Evolutionary conservation across 352 stramenopile species (phyloP).

Genomic region (Phytophthora litchii): DNA sequence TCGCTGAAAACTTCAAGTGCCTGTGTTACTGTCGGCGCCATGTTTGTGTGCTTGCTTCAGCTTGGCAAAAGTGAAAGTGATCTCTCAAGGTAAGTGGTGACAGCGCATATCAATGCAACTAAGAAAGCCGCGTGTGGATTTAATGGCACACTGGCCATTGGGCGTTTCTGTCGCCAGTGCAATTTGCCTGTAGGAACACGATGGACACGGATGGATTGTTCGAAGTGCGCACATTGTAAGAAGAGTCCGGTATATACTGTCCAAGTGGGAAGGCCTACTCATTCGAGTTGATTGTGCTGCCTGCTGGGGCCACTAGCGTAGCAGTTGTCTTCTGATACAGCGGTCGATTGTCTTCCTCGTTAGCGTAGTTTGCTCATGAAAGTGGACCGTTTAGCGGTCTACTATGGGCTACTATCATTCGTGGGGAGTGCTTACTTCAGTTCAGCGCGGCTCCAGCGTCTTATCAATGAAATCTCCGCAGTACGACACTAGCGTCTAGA

Average conservation of each 20-base stretch:
- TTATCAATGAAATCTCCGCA: slow-evolving; percentile 6
- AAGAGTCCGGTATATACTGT: slow-evolving; percentile 6
- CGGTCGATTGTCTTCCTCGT: no score
- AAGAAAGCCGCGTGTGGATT: slow-evolving; percentile 24
- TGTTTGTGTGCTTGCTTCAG: slow-evolving; percentile 15
- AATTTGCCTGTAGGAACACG: slow-evolving; percentile 23
- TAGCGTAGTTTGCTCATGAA: no score
- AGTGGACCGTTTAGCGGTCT: no score
- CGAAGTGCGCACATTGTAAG: slow-evolving; percentile 8
- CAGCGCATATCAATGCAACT: slow-evolving; percentile 6
- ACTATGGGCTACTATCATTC: no score
- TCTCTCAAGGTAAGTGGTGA: slow-evolving; percentile 5
- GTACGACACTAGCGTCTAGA: no score
- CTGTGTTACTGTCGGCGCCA: slow-evolving; percentile 12
- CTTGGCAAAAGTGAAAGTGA: slow-evolving; percentile 27
- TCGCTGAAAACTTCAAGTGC: slow-evolving; percentile 29
- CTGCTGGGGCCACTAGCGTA: no score
- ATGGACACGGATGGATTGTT: slow-evolving; percentile 15
- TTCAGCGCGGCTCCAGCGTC: slow-evolving; percentile 8
- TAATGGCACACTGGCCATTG: slow-evolving; percentile 16
- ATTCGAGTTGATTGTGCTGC: no score
- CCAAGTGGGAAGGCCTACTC: neutral
- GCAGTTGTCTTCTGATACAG: no score
- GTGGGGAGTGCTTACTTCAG: neutral
- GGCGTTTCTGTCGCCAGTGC: slow-evolving; percentile 33